phyloP scores from a whole-genome alignment of 257 asterid species.

The Ilex aquifolium region DNA sequence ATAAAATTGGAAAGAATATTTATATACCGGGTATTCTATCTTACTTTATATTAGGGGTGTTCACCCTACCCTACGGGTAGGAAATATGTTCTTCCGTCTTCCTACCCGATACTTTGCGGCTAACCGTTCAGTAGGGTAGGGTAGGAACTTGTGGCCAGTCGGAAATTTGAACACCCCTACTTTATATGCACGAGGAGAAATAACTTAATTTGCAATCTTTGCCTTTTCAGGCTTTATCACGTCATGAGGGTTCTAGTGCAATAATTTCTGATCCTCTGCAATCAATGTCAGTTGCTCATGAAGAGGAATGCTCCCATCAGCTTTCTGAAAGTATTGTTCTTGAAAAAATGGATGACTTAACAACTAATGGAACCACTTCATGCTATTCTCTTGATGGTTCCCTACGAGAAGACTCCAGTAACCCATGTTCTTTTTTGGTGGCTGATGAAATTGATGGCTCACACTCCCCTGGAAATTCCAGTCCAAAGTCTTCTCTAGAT shows the following conservation, averaged over 20 bases:
- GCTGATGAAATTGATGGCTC: slow-evolving; percentile 12
- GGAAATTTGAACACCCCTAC: no score
- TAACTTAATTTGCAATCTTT: background rate
- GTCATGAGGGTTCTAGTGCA: slow-evolving; percentile 29
- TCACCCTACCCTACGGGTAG: no score
- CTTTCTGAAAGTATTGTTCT: slow-evolving; percentile 23
- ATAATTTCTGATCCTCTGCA: slow-evolving; percentile 16
- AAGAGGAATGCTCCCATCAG: slow-evolving; percentile 22
- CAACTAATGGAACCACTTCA: slow-evolving; percentile 22
- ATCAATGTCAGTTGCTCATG: slow-evolving; percentile 2
- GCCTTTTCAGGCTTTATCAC: slow-evolving; percentile 48
- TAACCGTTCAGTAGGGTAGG: no score
- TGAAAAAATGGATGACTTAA: slow-evolving; percentile 24
- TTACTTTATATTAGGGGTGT: background rate
- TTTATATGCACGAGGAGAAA: background rate
- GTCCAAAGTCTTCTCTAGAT: slow-evolving; percentile 9
- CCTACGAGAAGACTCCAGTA: background rate
- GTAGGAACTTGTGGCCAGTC: no score
- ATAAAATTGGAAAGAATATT: no score
- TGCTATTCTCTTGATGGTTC: slow-evolving; percentile 7
- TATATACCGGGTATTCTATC: no score
- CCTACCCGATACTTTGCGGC: background rate
- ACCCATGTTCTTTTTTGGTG: background rate
- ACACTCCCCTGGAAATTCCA: slow-evolving; percentile 13
- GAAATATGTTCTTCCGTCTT: no score